Evolutionary conservation across 108 stramenopile genomes (phyloP), one percentile per base, ranked within the genome.

Genomic region (Discostella pseudostelligera): DNA sequence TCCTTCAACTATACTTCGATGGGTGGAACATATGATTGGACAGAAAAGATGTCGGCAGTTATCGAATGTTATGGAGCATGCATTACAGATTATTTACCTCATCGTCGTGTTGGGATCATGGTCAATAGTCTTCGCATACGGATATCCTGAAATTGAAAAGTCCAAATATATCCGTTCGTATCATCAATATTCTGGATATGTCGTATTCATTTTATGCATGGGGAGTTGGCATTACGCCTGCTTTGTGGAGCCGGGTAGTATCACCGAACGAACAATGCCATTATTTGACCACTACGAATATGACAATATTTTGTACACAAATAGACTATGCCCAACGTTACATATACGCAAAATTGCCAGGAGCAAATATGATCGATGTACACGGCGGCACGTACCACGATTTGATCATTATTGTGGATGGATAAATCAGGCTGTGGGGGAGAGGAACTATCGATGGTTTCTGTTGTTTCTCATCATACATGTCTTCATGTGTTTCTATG

Each of bases 371-470:
- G 91, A 93, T 75, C 76, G 92, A 54, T 73, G 76, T 53, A 81
- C 85, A 42, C 79, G 81, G 37, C 55, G 71, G 39, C 85, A 90
- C 65, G 76, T 75, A 37, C 75, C 75, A 14, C 80, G 90, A 48
- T 96, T 92, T 54, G 95, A 96, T 71, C 95, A 96, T 69, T 93
- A 79, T 56, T 96, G 95, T 70, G 89, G 89, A 14, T 96, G 95
- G 95, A 42, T 93, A 0, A 71, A 84, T 74, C 86, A 92, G 50
- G 79, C 90, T 17, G 81, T 93, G 61, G 95, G 95, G 8, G 91
- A 91, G 76, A 86, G 90, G 48, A 96, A 96, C 56, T 94, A 96
- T 65, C 83, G 95, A 24, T 90, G 74, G 67, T 96, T 96, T 53
- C 67, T 94, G 4, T 48, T 90, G 1, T 96, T 96, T 60, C 63